Conservation (phyloP, 257 asterid species). For the Lycium barbarum region DNA sequence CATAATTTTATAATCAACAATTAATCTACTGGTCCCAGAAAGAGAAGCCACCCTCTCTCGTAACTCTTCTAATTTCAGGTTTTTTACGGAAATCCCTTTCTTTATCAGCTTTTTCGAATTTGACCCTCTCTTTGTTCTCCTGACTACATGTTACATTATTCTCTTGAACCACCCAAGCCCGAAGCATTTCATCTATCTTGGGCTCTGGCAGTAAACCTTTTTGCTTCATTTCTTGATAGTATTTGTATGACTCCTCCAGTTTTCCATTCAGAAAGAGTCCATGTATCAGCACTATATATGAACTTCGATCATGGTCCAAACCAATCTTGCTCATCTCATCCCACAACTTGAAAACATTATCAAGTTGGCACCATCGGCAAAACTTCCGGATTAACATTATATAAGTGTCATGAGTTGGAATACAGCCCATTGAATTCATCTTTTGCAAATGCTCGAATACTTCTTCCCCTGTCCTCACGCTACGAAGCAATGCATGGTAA, state of each 20-base stretch:
- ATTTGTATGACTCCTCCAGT: slow-evolving; percentile 70
- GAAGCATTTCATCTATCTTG: slow-evolving; percentile 74
- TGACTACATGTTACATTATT: slow-evolving; percentile 26
- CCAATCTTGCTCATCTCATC: slow-evolving; percentile 72
- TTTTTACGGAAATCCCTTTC: slow-evolving; percentile 45
- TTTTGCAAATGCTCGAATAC: slow-evolving; percentile 70
- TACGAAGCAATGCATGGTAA: slow-evolving; percentile 80
- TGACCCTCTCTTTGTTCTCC: slow-evolving; percentile 36
- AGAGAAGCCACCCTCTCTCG: slow-evolving; percentile 71
- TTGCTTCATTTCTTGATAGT: slow-evolving; percentile 83
- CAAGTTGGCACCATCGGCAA: slow-evolving; percentile 78
- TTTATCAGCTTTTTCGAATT: slow-evolving; percentile 39
- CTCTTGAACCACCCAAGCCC: slow-evolving; percentile 64
- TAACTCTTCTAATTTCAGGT: slow-evolving; percentile 67
- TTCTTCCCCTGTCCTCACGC: slow-evolving; percentile 60
- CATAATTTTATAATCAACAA: slow-evolving; percentile 25
- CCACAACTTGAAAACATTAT: slow-evolving; percentile 75
- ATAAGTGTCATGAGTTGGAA: slow-evolving; percentile 80
- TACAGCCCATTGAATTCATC: slow-evolving; percentile 65
- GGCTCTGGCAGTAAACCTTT: slow-evolving; percentile 81
- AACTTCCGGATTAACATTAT: slow-evolving; percentile 85
- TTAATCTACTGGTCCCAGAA: slow-evolving; percentile 52
- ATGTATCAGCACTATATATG: slow-evolving; percentile 81
- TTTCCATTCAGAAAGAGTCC: slow-evolving; percentile 89
- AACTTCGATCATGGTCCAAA: slow-evolving; percentile 84